Base-by-base conservation (phyloP, 495 filamentous ascomycete species). In the Penicillium paradoxum region DNA sequence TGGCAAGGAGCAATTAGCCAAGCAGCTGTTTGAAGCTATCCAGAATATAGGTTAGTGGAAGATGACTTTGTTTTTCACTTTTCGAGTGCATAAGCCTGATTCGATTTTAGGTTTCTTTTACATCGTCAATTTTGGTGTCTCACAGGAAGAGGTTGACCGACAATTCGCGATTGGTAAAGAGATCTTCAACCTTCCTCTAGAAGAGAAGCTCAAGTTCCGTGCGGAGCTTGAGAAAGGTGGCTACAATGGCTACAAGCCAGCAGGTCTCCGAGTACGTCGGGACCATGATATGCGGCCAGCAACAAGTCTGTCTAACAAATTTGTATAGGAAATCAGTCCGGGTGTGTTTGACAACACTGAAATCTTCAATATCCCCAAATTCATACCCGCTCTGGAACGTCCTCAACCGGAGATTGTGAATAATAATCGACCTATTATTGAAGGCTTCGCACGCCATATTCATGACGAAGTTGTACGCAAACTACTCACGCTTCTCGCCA, bases 341-440 rank as follows among this genome's bases (percentile, higher is more conserved):
- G 71, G 69, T 2, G 54, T 73, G 1, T 66, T 65, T 21, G 80
- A 83, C 60, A 83, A 81, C 27, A 69, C 74, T 19, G 79, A 83
- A 60, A 68, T 73, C 8, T 81, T 77, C 59, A 82, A 83, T 51
- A 74, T 83, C 42, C 72, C 73, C 14, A 83, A 83, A 50, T 71
- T 71, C 30, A 74, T 70, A 3, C 68, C 71, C 0, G 66, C 73
- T 15, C 60, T 72, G 45, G 71, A 73, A 38, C 61, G 71, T 0
- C 49, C 59, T 4, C 77, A 79, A 32, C 77, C 76, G 0, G 62
- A 65, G 6, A 57, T 81, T 9, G 66, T 80, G 39, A 46, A 58
- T 9, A 51, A 60, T 0, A 61, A 77, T 54, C 63, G 58, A 22
- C 49, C 65, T 0, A 69, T 77, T 32, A 81, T 83, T 47, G 72